These are phyloP conservation scores for Mycena galericulata DNA, from an alignment of 768 basidiomycete genomes.

Conservation along the genomic window DNA sequence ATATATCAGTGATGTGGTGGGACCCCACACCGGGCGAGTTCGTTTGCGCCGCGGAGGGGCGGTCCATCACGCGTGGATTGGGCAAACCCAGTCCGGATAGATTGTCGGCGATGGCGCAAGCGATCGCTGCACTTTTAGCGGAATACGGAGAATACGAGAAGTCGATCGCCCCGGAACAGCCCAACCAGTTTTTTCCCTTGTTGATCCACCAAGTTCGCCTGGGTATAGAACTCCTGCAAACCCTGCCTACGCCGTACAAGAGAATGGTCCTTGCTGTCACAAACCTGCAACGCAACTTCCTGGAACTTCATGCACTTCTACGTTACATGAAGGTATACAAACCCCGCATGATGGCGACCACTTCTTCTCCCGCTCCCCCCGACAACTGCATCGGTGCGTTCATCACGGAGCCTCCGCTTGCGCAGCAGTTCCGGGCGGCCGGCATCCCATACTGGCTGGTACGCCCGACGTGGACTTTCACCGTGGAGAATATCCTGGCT, in stretches of 20 bases:
- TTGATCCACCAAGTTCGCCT: not conserved
- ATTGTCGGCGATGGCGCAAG: not conserved
- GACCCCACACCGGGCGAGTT: not conserved
- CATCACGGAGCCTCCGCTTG: slow-evolving; percentile 21
- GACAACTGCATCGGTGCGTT: slow-evolving; percentile 27
- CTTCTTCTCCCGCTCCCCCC: too few species aligned
- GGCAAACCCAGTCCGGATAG: not conserved
- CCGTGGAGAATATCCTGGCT: not conserved
- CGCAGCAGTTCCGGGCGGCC: slow-evolving; percentile 26
- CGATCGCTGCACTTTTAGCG: not conserved
- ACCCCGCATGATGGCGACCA: slow-evolving; percentile 15
- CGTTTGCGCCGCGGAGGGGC: too few species aligned
- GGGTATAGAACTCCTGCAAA: not conserved
- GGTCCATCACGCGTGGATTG: not conserved
- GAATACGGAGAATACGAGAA: not conserved
- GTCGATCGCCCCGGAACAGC: not conserved
- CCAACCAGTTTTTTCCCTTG: not conserved
- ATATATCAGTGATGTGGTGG: not conserved
- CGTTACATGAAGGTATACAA: slow-evolving; percentile 26
- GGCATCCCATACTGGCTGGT: slow-evolving; percentile 39
- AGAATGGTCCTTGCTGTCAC: slow-evolving; percentile 13
- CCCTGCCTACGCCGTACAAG: not conserved
- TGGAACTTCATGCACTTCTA: slow-evolving; percentile 27
- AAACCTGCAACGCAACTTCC: slow-evolving; percentile 29
- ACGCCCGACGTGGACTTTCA: slow-evolving; percentile 1